Evolutionary conservation across 140 eudicot species (phyloP), one percentile per base, ranked within the genome.

Genomic region (Bidens hawaiensis): DNA sequence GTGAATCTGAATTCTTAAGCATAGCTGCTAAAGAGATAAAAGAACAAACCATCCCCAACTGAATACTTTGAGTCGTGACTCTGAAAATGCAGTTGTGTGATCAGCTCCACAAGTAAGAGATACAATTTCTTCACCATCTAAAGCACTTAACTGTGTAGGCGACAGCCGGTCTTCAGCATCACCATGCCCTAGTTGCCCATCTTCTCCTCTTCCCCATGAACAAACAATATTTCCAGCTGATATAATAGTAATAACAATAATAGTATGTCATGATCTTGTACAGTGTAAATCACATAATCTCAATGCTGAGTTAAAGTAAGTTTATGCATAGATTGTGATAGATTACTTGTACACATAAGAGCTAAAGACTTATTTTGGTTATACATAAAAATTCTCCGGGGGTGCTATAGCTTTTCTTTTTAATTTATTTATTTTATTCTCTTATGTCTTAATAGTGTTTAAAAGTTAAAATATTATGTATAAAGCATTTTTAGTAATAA

Each of bases 121-220:
- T 3, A 72, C 75, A 7, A 93, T 80, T 28, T 81, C 88, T 62
- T 71, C 81, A 4, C 76, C 95, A 81, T 81, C 87, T 70, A 93
- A 77, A 61, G 95, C 95, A 83, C 94, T 88, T 78, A 93, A 55
- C 33, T 81, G 97, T 68, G 91, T 86, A 25, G 99, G 99, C 55
- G 80, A 75, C 34, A 79, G 65, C 55, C 95, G 81, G 67, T 93
- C 99, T 85, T 88, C 99, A 56, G 96, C 96, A 75, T 93, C 99
- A 19, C 97, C 99, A 40, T 79, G 96, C 18, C 99, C 97, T 42
- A 93, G 75, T 54, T 93, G 99, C 16, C 99, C 99, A 69, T 93
- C 99, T 74, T 93, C 99, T 70, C 99, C 99, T 73, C 96, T 79
- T 74, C 99, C 99, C 99, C 99, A 93, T 9, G 97, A 93, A 84